Base-by-base conservation (phyloP, 805 yeast species). In the Teunomyces gatunensis region DNA sequence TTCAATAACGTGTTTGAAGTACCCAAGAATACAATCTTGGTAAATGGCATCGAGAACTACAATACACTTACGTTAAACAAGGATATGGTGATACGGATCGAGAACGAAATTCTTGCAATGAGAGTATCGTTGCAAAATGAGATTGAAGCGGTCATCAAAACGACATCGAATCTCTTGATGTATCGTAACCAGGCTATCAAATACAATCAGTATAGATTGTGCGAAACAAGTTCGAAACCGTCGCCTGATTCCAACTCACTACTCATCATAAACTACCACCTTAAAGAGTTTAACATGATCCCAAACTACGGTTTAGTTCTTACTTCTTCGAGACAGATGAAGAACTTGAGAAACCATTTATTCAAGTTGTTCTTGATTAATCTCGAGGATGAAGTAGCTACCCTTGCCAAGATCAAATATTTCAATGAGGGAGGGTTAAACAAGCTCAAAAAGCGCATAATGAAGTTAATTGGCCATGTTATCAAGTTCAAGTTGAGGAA, bases 321-420 rank as follows among this genome's bases (percentile, higher is more conserved):
- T 42, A 54, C 50, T 30, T 52, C 66, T 1, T 47, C 47, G 39
- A 56, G 55, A 20, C 67, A 63, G 40, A 49, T 52, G 49, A 56
- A 53, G 35, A 53, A 49, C 45, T 54, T 72, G 29, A 54, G 53
- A 44, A 61, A 58, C 27, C 77, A 73, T 47, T 53, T 73, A 28
- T 63, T 60, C 55, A 70, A 70, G 51, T 48, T 72, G 25, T 63
- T 71, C 43, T 48, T 69, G 50, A 61, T 68, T 39, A 73, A 73
- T 54, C 51, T 70, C 47, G 68, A 61, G 21, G 73, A 69, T 33
- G 73, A 67, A 49, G 58, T 71, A 20, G 74, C 71, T 30, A 65
- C 66, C 1, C 60, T 73, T 42, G 58, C 60, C 42, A 51, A 69
- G 17, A 59, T 71, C 53, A 73, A 70, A 51, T 69, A 73, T 53